A percentile compares a stretch with the other conserved stretches of the same genome.
Conservation (phyloP, 2,329 filamentous ascomycete genomes). For the Exserohilum rostratum region DNA sequence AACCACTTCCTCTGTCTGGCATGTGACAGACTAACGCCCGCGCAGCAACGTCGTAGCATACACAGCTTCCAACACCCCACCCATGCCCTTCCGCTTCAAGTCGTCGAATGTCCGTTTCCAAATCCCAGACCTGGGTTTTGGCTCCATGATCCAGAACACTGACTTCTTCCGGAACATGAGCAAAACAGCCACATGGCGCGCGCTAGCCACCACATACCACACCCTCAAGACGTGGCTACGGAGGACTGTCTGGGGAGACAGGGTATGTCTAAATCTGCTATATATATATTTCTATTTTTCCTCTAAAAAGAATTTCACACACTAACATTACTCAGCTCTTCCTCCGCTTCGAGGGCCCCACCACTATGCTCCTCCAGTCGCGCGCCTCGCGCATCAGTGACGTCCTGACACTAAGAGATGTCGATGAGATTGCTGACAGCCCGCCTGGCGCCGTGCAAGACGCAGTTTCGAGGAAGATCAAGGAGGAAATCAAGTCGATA, state of each 20-base stretch:
- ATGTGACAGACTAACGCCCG: constrained; percentile 4
- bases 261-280: constrained; percentile 55
- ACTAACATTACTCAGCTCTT: constrained; percentile 65
- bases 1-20: too few relatives aligned
- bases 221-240: constrained; percentile 76
- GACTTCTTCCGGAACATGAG: constrained; percentile 77
- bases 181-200: constrained; percentile 74
- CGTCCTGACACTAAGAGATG: constrained; percentile 74
- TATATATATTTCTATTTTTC: too few relatives aligned
- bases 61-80: constrained; percentile 73
- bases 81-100: constrained; percentile 85
- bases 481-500: constrained; percentile 46
- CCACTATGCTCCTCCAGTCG: constrained; percentile 85
- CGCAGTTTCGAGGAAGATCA: constrained; percentile 51
- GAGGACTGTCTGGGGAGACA: constrained; percentile 89
- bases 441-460: constrained; percentile 73
- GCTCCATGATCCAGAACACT: constrained; percentile 68
- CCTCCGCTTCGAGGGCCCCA: constrained; percentile 85
- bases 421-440: constrained; percentile 87
- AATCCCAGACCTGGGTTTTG: constrained; percentile 71
- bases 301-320: too few relatives aligned
- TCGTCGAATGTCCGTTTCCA: constrained; percentile 77
- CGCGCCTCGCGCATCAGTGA: constrained; percentile 81
- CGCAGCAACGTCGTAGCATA: constrained; percentile 87
- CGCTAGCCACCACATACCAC: constrained; percentile 68